Percentiles rank a stretch among this genome's conserved stretches.
Conservation (phyloP, 441 rosid species). For the Syzygium syzygioides region DNA sequence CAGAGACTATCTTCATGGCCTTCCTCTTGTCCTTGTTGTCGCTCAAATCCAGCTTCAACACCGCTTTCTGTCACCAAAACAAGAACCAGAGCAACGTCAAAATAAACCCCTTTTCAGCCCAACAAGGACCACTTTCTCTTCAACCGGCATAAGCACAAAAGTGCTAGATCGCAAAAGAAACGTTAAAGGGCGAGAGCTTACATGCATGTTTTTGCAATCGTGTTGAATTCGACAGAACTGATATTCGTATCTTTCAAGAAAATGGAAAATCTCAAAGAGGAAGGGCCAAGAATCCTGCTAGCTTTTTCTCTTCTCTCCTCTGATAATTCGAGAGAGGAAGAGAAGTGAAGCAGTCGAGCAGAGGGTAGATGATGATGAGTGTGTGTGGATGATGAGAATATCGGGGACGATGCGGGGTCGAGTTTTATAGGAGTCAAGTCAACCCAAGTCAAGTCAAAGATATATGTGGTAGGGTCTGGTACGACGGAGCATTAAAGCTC, state of each 20-base stretch:
- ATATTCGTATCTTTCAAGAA: not conserved
- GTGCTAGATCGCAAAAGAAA: not conserved
- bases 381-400: not conserved
- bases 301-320: not conserved
- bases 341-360: not conserved
- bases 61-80: conserved; percentile 34
- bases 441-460: not conserved
- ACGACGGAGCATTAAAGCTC: no score
- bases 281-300: not conserved
- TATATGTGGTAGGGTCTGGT: not conserved
- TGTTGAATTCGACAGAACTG: not conserved
- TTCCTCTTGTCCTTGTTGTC: conserved; percentile 36
- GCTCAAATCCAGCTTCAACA: conserved; percentile 31
- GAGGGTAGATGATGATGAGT: not conserved
- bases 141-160: not conserved
- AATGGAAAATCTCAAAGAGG: not conserved
- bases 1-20: conserved; percentile 38
- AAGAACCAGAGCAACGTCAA: not conserved
- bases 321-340: not conserved
- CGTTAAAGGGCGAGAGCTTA: not conserved
- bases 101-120: not conserved
- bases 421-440: not conserved
- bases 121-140: not conserved
- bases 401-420: accelerated
- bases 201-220: not conserved